Conservation (phyloP, 2,329 filamentous ascomycete genomes). For the Talaromyces verruculosus region DNA sequence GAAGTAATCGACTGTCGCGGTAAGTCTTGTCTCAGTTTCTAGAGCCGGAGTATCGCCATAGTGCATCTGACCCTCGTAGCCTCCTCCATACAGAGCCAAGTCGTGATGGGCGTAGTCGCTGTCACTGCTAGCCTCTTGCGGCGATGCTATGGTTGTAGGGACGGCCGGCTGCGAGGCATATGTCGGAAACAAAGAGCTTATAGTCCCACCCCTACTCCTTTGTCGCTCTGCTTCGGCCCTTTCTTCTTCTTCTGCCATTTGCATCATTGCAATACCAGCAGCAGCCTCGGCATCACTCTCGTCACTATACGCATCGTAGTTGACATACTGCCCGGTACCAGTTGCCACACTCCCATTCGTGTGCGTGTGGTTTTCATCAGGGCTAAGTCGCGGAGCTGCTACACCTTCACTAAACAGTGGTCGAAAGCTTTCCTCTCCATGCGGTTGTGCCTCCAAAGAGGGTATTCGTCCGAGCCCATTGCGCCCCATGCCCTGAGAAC, state of each 20-base stretch:
- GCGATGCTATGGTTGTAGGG: conserved; percentile 28
- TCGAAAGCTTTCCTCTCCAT: conserved; percentile 23
- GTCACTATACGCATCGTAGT: conserved; percentile 58
- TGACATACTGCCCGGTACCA: conserved; percentile 46
- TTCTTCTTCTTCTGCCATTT: conserved; percentile 77
- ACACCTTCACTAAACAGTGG: conserved; percentile 21
- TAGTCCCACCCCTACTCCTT: conserved; percentile 55
- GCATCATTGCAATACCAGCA: conserved; percentile 79
- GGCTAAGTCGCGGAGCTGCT: conserved; percentile 33
- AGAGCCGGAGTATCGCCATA: conserved; percentile 55
- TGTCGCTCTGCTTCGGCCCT: conserved; percentile 51
- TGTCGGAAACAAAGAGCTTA: conserved; percentile 51
- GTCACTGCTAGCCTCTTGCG: conserved; percentile 58
- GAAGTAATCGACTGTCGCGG: not conserved
- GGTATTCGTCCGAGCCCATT: conserved; percentile 5
- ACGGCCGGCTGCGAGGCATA: conserved; percentile 43
- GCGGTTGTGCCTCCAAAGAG: conserved; percentile 2
- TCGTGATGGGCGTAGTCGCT: conserved; percentile 73
- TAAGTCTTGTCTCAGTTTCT: conserved; percentile 6
- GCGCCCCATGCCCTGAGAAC: conserved; percentile 12
- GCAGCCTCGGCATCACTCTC: conserved; percentile 87
- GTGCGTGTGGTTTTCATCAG: conserved; percentile 47
- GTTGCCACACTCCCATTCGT: conserved; percentile 52
- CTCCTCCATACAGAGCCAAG: conserved; percentile 71
- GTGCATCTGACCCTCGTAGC: conserved; percentile 62